Evolutionary conservation across 768 basidiomycete genomes (phyloP), one percentile per base, ranked within the genome.

Genomic region (Trametes gibbosa): DNA sequence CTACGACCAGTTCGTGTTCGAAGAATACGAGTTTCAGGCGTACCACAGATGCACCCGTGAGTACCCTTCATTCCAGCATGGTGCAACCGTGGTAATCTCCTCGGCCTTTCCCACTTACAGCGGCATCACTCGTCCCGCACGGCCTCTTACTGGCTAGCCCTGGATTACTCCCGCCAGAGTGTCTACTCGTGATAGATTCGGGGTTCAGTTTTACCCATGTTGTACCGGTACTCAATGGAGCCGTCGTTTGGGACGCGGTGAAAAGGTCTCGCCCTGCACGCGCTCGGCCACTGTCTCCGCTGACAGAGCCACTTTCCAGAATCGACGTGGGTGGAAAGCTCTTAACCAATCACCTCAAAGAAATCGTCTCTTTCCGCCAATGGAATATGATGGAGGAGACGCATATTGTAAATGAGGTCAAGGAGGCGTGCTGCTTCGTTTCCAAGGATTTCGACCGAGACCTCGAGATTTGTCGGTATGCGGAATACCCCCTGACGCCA

Each of bases 311-410:
- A 21, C 29, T 50, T 17, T 10, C 59, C 72, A 96, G 95, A 68
- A 84, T 98, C 72, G 94, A 97, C 68, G 87, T 97, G 17, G 95
- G 96, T 51, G 96, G 95, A 47, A 97, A 98, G 75, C 81, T 98
- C 10, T 73, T 98, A 57, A 98, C 95, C 24, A 98, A 98, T 73
- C 91, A 96, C 51, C 81, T 98, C 23, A 97, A 97, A 69, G 92
- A 95, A 69, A 80, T 95, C 45, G 84, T 95, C 5, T 96, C 94
- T 13, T 98, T 90, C 72, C 86, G 96, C 43, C 95, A 98, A 69
- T 98, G 92, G 91, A 92, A 98, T 72, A 93, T 98, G 91, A 95
- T 95, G 87, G 94, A 97, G 68, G 89, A 98, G 72, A 95, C 93
- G 2, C 84, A 89, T 71, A 90, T 98, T 69, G 87, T 97, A 79